Evolutionary conservation across 768 basidiomycete genomes (phyloP).

Genomic region (Auriscalpium vulgare): DNA sequence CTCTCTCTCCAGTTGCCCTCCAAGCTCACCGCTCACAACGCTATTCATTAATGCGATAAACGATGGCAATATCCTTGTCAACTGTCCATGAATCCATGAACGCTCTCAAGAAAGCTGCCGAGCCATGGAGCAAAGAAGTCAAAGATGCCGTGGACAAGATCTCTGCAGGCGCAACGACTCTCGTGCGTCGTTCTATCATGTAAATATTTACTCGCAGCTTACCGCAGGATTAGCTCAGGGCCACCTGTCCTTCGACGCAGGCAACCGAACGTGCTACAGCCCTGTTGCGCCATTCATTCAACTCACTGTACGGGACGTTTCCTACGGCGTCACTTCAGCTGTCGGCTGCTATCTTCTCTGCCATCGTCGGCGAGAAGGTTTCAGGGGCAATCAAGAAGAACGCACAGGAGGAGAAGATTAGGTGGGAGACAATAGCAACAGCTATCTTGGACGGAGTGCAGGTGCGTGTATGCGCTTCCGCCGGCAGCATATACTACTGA

Average conservation of each 20-base stretch:
- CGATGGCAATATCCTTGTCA: slow-evolving; percentile 3
- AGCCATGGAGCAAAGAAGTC: slow-evolving; percentile 13
- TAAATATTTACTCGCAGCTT: not conserved
- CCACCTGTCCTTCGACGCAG: not conserved
- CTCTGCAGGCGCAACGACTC: slow-evolving; percentile 1
- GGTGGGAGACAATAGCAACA: slow-evolving; percentile 11
- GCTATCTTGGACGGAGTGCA: slow-evolving; percentile 11
- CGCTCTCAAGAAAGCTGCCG: slow-evolving; percentile 12
- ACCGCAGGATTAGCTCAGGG: not conserved
- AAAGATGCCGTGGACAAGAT: slow-evolving; percentile 8
- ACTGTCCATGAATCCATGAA: slow-evolving; percentile 3
- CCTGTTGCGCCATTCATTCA: slow-evolving; percentile 10
- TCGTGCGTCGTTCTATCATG: slow-evolving; percentile 4
- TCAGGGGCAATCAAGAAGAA: not conserved
- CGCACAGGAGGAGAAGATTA: not conserved
- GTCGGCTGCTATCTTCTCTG: slow-evolving; percentile 8
- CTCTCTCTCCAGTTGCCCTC: not conserved
- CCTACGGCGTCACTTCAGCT: slow-evolving; percentile 10
- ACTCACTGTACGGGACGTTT: slow-evolving; percentile 7
- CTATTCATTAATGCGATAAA: slow-evolving; percentile 6
- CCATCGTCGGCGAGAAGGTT: slow-evolving; percentile 8
- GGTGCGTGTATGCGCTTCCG: not conserved
- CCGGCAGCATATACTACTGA: not conserved
- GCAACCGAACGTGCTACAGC: not conserved
- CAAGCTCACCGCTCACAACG: too few relatives aligned